Conservation (phyloP, 805 yeast genomes). For the Alloascoidea hylecoeti region DNA sequence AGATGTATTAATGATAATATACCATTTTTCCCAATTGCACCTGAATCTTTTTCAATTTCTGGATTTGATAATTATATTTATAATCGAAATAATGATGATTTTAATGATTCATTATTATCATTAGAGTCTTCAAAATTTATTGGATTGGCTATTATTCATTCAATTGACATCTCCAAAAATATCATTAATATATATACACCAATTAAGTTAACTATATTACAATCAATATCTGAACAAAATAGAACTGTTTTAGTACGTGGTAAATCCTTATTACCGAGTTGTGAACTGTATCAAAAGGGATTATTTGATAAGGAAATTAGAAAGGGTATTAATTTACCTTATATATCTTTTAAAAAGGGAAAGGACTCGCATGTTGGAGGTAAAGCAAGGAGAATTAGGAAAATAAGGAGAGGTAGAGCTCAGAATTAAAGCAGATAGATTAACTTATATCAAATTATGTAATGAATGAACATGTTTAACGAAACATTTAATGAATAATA, state of each 20-base stretch:
- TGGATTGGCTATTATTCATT: conserved; percentile 55
- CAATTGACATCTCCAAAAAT: conserved; percentile 27
- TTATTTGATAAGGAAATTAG: not conserved
- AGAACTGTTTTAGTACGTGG: conserved; percentile 41
- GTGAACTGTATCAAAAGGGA: conserved; percentile 25
- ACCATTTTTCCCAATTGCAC: conserved; percentile 4
- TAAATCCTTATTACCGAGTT: conserved; percentile 48
- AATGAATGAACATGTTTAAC: no score
- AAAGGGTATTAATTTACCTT: not conserved
- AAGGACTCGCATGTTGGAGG: not conserved
- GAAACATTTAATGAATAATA: no score
- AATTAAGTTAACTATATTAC: conserved; percentile 5
- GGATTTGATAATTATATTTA: conserved; percentile 1
- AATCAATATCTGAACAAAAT: conserved; percentile 11
- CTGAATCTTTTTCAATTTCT: no score
- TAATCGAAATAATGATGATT: conserved; percentile 6
- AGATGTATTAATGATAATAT: conserved; percentile 4
- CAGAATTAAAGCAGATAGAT: no score
- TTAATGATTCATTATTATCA: conserved; percentile 4
- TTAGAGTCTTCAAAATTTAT: conserved; percentile 17
- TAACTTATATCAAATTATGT: no score
- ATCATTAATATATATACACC: conserved; percentile 48
- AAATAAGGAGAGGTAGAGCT: no score
- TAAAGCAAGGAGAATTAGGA: not conserved
- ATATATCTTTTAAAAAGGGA: not conserved